phyloP scores from a whole-genome alignment of 225 moss, liverwort and hornwort genomes.

The Antitrichia curtipendula region DNA sequence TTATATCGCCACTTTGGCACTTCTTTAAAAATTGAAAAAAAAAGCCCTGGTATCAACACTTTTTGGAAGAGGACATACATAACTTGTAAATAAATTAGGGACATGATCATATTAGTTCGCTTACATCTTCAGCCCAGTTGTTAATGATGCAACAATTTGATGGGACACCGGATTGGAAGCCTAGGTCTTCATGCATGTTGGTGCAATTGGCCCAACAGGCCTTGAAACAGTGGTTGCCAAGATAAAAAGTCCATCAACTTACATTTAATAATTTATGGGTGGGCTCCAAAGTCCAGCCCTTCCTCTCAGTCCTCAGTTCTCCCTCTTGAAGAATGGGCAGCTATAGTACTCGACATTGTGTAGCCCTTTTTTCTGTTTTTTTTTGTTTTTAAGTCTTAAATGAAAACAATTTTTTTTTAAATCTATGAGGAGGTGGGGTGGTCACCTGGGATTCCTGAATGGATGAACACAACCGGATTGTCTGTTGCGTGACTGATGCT shows the following conservation, averaged over 20 bases:
- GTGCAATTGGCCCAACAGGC: not conserved
- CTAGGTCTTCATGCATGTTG: not conserved
- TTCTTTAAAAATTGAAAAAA: too few species aligned
- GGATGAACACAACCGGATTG: not conserved
- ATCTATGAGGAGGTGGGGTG: not conserved
- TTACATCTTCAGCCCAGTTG: not conserved
- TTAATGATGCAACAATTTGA: not conserved
- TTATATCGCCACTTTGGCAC: too few species aligned
- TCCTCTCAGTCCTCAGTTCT: not conserved
- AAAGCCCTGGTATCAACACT: too few species aligned
- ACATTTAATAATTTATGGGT: not conserved
- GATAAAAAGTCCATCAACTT: too few species aligned
- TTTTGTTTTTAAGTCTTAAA: too few species aligned
- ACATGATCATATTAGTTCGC: not conserved
- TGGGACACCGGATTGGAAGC: too few species aligned
- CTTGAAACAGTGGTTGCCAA: not conserved
- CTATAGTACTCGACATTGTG: not conserved
- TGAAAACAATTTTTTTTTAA: not conserved
- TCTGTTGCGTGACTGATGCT: not conserved
- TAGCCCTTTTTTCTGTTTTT: too few species aligned
- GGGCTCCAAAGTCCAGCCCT: not conserved
- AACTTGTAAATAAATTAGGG: not conserved
- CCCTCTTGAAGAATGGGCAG: not conserved
- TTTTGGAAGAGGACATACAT: not conserved
- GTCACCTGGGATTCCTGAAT: not conserved